phyloP scores from a whole-genome alignment of 2,329 filamentous ascomycete species.

The Talaromyces sp. region DNA sequence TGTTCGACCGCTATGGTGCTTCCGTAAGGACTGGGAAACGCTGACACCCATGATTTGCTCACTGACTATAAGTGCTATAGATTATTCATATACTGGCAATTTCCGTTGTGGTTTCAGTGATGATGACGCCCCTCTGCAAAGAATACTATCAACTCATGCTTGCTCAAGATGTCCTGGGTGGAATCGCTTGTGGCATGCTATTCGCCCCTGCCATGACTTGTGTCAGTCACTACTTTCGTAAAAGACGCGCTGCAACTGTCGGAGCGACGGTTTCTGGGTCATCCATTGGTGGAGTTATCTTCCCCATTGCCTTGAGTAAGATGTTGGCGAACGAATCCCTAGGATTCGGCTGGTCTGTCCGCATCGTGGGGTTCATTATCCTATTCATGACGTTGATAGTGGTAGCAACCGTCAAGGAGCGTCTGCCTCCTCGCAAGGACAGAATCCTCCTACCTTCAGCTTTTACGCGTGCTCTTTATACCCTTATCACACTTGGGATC shows the following conservation, averaged over 20 bases:
- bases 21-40: constrained; percentile 29
- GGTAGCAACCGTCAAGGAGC: constrained; percentile 41
- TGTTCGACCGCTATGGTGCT: constrained; percentile 54
- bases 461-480: constrained; percentile 27
- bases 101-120: constrained; percentile 38
- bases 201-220: constrained; percentile 33
- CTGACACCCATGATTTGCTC: constrained; percentile 35
- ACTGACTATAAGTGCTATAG: constrained; percentile 47
- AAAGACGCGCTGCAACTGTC: constrained; percentile 30
- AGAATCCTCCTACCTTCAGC: constrained; percentile 24
- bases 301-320: constrained; percentile 50
- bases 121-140: constrained; percentile 44
- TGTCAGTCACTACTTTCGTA: constrained; percentile 32
- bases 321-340: constrained; percentile 43
- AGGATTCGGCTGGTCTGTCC: constrained; percentile 60
- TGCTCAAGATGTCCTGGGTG: constrained; percentile 49
- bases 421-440: constrained; percentile 42
- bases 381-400: constrained; percentile 46
- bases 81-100: constrained; percentile 26
- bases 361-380: constrained; percentile 64
- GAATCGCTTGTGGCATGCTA: constrained; percentile 45
- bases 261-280: constrained; percentile 39
- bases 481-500: constrained; percentile 24
- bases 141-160: constrained; percentile 50
- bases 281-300: constrained; percentile 56